phyloP scores from a whole-genome alignment of 2,329 filamentous ascomycete species.

The Xylariaceae sp. region DNA sequence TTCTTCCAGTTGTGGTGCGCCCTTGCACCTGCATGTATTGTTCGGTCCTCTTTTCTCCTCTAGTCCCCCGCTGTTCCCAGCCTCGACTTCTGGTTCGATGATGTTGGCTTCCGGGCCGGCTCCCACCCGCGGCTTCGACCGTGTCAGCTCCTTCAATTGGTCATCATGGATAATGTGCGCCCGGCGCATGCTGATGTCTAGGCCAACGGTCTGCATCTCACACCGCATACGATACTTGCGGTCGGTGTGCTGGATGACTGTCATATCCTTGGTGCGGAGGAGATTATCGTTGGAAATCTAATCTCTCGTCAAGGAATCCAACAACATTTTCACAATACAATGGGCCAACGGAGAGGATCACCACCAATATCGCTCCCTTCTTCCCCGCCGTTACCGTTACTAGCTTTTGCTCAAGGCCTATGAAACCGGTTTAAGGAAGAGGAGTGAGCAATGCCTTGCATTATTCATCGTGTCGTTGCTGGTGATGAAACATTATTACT shows the following conservation, averaged over 20 bases:
- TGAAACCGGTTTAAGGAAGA: too few species aligned
- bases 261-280: conserved; percentile 42
- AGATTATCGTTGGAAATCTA: conserved; percentile 20
- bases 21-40: conserved; percentile 26
- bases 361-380: too few species aligned
- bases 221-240: conserved; percentile 69
- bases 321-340: too few species aligned
- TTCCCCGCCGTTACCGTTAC: too few species aligned
- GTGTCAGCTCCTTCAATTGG: conserved; percentile 47
- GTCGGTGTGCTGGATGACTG: conserved; percentile 65
- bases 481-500: too few species aligned
- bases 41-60: conserved; percentile 15
- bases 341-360: too few species aligned
- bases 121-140: conserved; percentile 32
- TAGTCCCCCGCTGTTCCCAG: conserved; percentile 21
- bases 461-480: too few species aligned
- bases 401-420: too few species aligned
- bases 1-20: conserved; percentile 73
- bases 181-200: conserved; percentile 69
- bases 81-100: too few species aligned
- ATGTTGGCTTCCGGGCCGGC: too few species aligned
- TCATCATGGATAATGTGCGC: conserved; percentile 58
- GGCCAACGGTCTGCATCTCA: conserved; percentile 61
- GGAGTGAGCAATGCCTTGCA: too few species aligned
- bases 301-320: conserved; percentile 7